Base-by-base conservation (phyloP, 768 basidiomycete species). In the Pleurotus pulmonarius region DNA sequence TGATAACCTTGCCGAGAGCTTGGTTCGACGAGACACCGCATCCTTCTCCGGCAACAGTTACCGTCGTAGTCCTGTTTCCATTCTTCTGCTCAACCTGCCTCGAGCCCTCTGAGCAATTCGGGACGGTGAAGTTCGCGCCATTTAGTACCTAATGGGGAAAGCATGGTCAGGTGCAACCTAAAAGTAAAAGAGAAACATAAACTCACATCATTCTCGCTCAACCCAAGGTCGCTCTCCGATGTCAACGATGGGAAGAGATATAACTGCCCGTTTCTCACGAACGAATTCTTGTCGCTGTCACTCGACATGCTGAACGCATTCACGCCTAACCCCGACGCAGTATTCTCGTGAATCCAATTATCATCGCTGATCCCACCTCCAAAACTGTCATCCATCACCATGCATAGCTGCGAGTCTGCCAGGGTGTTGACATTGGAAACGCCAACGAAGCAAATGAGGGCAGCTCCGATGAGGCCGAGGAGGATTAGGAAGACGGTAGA, bases 261-360 rank as follows among this genome's bases (percentile, higher is more conserved):
- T 38, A 94, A 82, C 56, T 83, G 74, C 5, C 81, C 82, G 68
- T 92, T 77, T 43, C 78, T 69, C 43, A 92, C 70, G 68, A 81
- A 90, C 3, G 87, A 78, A 64, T 90, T 91, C 64, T 80, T 82
- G 12, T 75, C 57, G 1, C 77, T 77, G 8, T 67, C 63, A 1
- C 88, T 88, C 2, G 88, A 83, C 82, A 92, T 91, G 66, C 93
- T 82, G 67, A 94, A 94, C 61, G 91, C 83, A 56, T 86, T 88
- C 15, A 83, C 83, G 64, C 34, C 25, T n/a, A 60, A 47, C 20
- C 49, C 53, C 56, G 57, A 29, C 49, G 51, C 43, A 4, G 24
- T 39, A 39, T 53, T 53, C 46, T 92, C 90, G 37, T 75, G 79
- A 26, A 73, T 73, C 89, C 92, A 93, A 2, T 74, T 77, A 41